These are phyloP conservation scores for Pestalotiopsis sp. DNA, from an alignment of 2,329 filamentous ascomycete genomes.

Conservation along the genomic window DNA sequence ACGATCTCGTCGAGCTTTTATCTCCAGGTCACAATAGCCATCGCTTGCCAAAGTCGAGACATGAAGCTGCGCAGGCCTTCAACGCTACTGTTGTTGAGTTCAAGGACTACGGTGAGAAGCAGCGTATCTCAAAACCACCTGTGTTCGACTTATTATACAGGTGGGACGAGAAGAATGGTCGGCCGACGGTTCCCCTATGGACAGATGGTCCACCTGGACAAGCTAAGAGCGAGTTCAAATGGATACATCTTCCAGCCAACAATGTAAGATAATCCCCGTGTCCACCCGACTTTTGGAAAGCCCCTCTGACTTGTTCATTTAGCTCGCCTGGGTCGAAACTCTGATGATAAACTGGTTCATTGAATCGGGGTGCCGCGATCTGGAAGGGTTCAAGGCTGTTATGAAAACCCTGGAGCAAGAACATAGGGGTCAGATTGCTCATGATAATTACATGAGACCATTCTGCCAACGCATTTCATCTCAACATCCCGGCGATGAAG, in stretches of 20 bases:
- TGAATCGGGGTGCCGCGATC: slow-evolving; percentile 63
- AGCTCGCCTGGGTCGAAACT: slow-evolving; percentile 60
- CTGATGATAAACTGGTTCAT: slow-evolving; percentile 67
- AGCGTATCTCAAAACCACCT: slow-evolving; percentile 48
- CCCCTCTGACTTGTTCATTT: slow-evolving; percentile 21
- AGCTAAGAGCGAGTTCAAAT: slow-evolving; percentile 46
- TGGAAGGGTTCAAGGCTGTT: slow-evolving; percentile 64
- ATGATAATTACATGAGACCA: slow-evolving; percentile 66
- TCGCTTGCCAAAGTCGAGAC: slow-evolving; percentile 40
- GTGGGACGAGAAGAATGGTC: slow-evolving; percentile 46
- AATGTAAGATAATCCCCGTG: slow-evolving; percentile 35
- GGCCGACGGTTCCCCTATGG: slow-evolving; percentile 48
- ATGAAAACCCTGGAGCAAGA: slow-evolving; percentile 65
- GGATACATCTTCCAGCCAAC: slow-evolving; percentile 57
- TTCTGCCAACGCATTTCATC: slow-evolving; percentile 53
- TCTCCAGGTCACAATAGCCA: slow-evolving; percentile 36
- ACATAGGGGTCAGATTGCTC: slow-evolving; percentile 58
- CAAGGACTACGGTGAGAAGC: slow-evolving; percentile 42
- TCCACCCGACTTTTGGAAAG: background rate
- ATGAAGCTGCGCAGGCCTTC: slow-evolving; percentile 48
- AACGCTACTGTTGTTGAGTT: slow-evolving; percentile 57
- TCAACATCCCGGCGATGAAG: slow-evolving; percentile 31
- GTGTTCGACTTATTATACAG: slow-evolving; percentile 57
- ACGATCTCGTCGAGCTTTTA: slow-evolving; percentile 39
- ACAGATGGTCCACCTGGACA: slow-evolving; percentile 46